Base-by-base conservation (phyloP, 108 stramenopile genomes). In the Cyclostephanos invisitatus region DNA sequence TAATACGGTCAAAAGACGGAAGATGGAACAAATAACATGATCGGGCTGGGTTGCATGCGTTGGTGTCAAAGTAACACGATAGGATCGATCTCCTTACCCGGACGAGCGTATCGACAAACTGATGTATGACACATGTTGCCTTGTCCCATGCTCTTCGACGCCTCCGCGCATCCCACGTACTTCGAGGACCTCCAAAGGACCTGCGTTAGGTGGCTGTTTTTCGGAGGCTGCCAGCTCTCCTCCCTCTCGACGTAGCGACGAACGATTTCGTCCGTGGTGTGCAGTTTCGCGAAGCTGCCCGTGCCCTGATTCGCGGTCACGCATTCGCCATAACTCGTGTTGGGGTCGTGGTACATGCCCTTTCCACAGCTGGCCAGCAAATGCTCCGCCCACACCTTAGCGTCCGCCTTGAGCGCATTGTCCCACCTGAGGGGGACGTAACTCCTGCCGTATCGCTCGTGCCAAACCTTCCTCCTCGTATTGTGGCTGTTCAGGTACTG, bases 141-240 rank as follows among this genome's bases (percentile, higher is more conserved):
- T 47, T 40, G 25, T 7, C 60, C 66, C 18, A 58, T 59, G 22
- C 57, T 50, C 51, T 71, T 81, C 22, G 73, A 74, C n/a, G 64
- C 64, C 28, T 81, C 80, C 0, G 73, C 73, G 64, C 82, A 83
- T 11, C 82, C 82, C n/a, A 83, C 82, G 42, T 70, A 78, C 29
- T 70, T 48, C 9, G 67, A 35, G 20, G 67, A 22, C 44, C 77
- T 42, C 82, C 82, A 83, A 36, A 83, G 59, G 0, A 75, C 78
- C 57, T 79, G 77, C 4, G 82, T 83, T 5, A 79, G 66, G 56
- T 83, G 82, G 20, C 67, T 48, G 35, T 83, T 79, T 12, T 50
- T 17, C 8, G 82, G 80, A 7, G 48, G 74, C 18, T 44, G 11
- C 25, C 70, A 42, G 3, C 69, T 62, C 44, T 28, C 54, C 48